A percentile compares a stretch with the other conserved stretches of the same genome.
phyloP scores from a whole-genome alignment of 2,329 filamentous ascomycete species.

The Talaromyces pinophilus region DNA sequence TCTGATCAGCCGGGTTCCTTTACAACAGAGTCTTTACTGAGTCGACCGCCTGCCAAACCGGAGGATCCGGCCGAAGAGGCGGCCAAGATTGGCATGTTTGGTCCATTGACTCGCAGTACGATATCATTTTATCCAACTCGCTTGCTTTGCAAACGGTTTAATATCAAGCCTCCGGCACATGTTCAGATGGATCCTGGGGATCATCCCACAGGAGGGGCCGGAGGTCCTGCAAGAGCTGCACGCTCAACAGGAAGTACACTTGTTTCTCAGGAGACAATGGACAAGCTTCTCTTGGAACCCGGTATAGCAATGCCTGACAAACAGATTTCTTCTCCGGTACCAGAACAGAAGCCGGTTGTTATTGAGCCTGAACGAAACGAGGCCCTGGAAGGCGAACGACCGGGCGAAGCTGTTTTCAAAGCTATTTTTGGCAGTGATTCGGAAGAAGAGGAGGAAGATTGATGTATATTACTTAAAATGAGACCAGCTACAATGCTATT shows the following conservation, averaged over 20 bases:
- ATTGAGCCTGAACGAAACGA: constrained; percentile 77
- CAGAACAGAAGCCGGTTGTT: constrained; percentile 30
- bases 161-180: constrained; percentile 74
- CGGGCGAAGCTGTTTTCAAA: constrained; percentile 79
- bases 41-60: constrained; percentile 56
- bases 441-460: constrained; percentile 58
- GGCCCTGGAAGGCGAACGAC: constrained; percentile 70
- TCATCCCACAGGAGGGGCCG: constrained; percentile 37
- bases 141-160: constrained; percentile 91
- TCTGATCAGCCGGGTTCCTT: constrained; percentile 39
- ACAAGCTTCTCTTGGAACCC: constrained; percentile 55
- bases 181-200: constrained; percentile 58
- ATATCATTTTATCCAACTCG: constrained; percentile 76
- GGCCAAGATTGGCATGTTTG: constrained; percentile 89
- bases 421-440: constrained; percentile 92
- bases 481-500: not conserved
- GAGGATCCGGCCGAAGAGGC: constrained; percentile 82
- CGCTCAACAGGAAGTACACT: constrained; percentile 41
- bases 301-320: constrained; percentile 29
- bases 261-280: constrained; percentile 57
- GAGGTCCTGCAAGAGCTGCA: constrained; percentile 25
- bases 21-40: constrained; percentile 44
- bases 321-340: constrained; percentile 21
- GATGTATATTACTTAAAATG: not conserved
- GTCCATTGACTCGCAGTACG: constrained; percentile 74